Evolutionary conservation across 371 early-diverging fungal genomes (phyloP), one percentile per base, ranked within the genome.

Genomic region (Parasitella parasitica): DNA sequence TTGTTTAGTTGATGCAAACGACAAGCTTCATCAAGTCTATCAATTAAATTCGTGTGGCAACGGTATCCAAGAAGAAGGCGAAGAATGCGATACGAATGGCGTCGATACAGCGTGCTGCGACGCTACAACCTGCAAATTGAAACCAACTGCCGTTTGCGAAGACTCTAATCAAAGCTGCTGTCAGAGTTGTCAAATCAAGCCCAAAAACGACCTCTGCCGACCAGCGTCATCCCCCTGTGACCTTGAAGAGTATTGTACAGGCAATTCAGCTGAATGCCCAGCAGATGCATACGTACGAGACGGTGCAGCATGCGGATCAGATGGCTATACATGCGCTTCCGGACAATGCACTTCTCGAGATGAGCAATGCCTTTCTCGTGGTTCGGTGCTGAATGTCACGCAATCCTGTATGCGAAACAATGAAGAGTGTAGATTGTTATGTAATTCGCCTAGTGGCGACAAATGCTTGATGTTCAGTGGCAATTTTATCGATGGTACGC

Each of bases 51-150:
- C 93, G 71, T 97, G 98, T 69, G 98, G 98, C 13, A 97, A 98
- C 71, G 97, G 97, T 1, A 87, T 98, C 54, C 85, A 85, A 58
- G 98, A 97, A 73, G 72, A 70, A 0, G 90, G 89, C 50, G 98
- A 98, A 74, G 91, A 98, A 35, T 98, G 98, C 72, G 98, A 98
- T 70, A 94, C 96, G 59, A 95, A 93, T 11, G 85, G 87, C 6
- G 56, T 75, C 30, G 88, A 83, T n/a, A 87, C 85, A 27, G 80
- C 83, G 4, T 97, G 98, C 79, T 97, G 98, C 70, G 86, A 92
- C 69, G 77, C 83, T 1, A 63, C 69, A 0, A 91, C 91, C 1
- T 97, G 97, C 71, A 93, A 89, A 72, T 79, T 93, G 41, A 92
- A 87, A 59, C 18, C 69, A 15, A 86, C 83, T 3, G 93, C 97